A percentile compares a stretch with the other conserved stretches of the same genome.
These are phyloP conservation scores for Phlyctochytrium planicorne DNA, from an alignment of 192 early-diverging fungal species.

Conservation along the genomic window DNA sequence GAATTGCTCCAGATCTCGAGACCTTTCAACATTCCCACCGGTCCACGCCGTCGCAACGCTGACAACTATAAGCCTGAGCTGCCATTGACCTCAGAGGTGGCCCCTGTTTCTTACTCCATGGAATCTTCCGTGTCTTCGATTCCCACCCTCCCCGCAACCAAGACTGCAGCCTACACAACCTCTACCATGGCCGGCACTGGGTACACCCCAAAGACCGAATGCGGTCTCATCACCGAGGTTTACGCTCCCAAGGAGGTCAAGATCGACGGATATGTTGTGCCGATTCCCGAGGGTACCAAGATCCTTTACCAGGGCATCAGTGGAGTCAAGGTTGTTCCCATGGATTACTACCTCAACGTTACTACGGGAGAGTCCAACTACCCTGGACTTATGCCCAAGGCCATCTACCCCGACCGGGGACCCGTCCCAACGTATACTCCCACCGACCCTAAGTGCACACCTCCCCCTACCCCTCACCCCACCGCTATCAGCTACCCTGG, in stretches of 20 bases:
- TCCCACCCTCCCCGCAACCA: neutral
- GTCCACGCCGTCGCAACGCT: too few species aligned
- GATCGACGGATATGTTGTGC: neutral
- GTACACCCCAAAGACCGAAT: neutral
- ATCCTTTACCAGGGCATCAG: neutral
- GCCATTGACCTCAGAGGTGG: too few species aligned
- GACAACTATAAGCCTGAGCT: too few species aligned
- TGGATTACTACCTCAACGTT: neutral
- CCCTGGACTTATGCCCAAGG: neutral
- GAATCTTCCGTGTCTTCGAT: too few species aligned
- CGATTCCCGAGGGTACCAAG: neutral
- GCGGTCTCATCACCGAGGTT: neutral
- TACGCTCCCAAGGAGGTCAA: slow-evolving; percentile 2
- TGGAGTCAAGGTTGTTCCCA: neutral
- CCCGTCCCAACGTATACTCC: too few species aligned
- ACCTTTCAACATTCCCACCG: too few species aligned
- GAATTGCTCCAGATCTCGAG: too few species aligned
- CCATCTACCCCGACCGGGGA: slow-evolving; percentile 1
- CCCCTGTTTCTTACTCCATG: too few species aligned
- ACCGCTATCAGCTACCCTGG: neutral
- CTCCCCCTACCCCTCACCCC: neutral
- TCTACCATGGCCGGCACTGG: neutral
- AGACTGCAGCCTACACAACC: neutral
- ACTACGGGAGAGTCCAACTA: neutral
- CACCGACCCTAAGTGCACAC: neutral